A percentile compares a stretch with the other conserved stretches of the same genome.
Evolutionary conservation across 345 rosid species (phyloP).

Genomic region (Raphanus sativus): DNA sequence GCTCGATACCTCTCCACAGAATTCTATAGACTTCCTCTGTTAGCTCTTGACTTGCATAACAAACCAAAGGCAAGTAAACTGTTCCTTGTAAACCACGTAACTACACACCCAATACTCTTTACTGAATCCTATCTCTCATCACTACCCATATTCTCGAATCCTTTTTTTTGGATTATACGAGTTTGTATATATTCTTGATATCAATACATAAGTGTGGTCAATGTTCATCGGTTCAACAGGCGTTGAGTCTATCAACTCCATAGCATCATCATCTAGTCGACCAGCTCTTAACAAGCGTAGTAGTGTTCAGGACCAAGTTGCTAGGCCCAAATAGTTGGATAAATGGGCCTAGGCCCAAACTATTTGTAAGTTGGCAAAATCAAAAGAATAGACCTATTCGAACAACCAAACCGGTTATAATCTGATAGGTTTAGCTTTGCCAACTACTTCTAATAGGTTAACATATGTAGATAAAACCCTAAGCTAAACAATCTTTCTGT

Average conservation of each 20-base stretch:
- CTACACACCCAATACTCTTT: constrained; percentile 83
- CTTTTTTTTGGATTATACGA: constrained; percentile 54
- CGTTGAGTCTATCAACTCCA: constrained; percentile 38
- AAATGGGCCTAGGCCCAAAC: constrained; percentile 75
- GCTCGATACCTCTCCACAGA: constrained; percentile 33
- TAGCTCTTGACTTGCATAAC: constrained; percentile 72
- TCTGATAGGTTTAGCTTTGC: not conserved
- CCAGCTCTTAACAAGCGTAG: constrained; percentile 82
- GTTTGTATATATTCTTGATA: constrained; percentile 72
- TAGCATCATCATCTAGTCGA: constrained; percentile 54
- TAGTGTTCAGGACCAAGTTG: constrained; percentile 74
- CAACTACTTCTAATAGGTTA: not conserved
- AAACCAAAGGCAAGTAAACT: constrained; percentile 70
- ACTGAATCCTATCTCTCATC: constrained; percentile 72
- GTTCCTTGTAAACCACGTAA: constrained; percentile 60
- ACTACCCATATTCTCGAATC: constrained; percentile 58
- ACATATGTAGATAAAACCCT: not conserved
- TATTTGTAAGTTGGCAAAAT: constrained; percentile 56
- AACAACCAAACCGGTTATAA: not conserved
- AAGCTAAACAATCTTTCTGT: constrained; percentile 5
- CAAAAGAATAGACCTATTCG: not conserved
- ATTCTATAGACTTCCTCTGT: constrained; percentile 51
- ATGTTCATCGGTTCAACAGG: constrained; percentile 56
- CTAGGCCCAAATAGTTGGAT: constrained; percentile 49
- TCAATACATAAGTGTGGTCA: constrained; percentile 68